Evolutionary conservation across 2,329 filamentous ascomycete genomes (phyloP).

Genomic region (Pseudovirgaria hyperparasitica): DNA sequence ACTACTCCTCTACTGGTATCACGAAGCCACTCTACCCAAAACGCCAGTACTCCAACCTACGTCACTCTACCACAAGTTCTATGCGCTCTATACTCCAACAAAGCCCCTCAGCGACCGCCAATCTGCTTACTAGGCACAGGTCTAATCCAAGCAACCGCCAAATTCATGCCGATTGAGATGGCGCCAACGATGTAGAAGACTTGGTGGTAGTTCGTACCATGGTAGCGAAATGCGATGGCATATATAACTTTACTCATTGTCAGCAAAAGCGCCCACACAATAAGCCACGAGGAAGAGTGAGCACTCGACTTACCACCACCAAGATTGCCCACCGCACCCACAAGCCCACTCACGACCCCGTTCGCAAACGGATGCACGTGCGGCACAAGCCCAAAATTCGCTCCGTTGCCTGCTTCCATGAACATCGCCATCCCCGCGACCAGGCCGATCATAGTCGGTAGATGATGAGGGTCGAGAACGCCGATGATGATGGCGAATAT

Average conservation of each 20-base stretch:
- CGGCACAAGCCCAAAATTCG: slow-evolving; percentile 75
- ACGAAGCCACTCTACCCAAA: no score
- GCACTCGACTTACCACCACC: no score
- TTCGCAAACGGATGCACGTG: slow-evolving; percentile 78
- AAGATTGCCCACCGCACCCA: slow-evolving; percentile 70
- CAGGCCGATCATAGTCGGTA: slow-evolving; percentile 61
- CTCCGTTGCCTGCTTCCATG: slow-evolving; percentile 72
- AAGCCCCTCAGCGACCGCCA: slow-evolving; percentile 28
- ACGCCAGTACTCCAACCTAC: no score
- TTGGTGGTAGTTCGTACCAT: slow-evolving; percentile 52
- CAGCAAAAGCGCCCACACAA: slow-evolving; percentile 2
- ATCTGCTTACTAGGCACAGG: slow-evolving; percentile 43
- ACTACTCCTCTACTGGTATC: no score
- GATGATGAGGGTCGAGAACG: slow-evolving; percentile 45
- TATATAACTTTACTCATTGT: no score
- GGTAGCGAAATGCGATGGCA: slow-evolving; percentile 70
- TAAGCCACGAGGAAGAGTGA: no score
- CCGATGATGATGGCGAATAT: slow-evolving; percentile 52
- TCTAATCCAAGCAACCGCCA: slow-evolving; percentile 51
- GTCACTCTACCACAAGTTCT: no score
- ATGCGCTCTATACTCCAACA: no score
- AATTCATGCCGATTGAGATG: slow-evolving; percentile 57
- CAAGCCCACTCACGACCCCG: slow-evolving; percentile 63
- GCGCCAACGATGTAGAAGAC: slow-evolving; percentile 74
- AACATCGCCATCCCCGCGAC: slow-evolving; percentile 69